phyloP scores from a whole-genome alignment of 139 green algal species.

The Auxenochlorella pyrenoidosa region DNA sequence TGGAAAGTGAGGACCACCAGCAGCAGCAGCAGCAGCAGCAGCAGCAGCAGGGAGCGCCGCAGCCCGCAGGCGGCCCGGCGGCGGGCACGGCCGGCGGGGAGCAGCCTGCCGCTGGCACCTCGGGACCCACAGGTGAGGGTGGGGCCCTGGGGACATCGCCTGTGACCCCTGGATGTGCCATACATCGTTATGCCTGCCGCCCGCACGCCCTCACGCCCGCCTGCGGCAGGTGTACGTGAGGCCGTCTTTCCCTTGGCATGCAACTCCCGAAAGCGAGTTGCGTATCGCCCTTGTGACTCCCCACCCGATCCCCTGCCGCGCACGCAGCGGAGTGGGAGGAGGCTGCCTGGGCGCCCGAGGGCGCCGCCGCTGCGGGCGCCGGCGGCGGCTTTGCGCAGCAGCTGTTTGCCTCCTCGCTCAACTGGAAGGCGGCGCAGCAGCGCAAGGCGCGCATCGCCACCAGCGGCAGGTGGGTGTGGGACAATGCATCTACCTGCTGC shows the following conservation, averaged over 20 bases:
- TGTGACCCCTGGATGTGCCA: no score
- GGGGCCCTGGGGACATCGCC: background rate
- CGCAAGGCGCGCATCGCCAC: conserved; percentile 8
- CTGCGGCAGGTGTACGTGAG: no score
- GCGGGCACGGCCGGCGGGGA: background rate
- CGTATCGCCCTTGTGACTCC: no score
- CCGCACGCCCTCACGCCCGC: background rate
- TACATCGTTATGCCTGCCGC: background rate
- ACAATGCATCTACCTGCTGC: background rate
- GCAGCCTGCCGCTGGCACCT: background rate
- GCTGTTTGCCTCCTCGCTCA: background rate
- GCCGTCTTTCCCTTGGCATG: no score
- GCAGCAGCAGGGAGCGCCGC: background rate
- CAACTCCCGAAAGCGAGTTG: no score
- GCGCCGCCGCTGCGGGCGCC: background rate
- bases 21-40: background rate
- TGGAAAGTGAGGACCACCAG: conserved; percentile 20
- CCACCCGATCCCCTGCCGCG: background rate
- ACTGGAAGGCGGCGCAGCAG: conserved; percentile 31
- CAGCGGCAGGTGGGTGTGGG: conserved; percentile 13
- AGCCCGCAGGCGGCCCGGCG: background rate
- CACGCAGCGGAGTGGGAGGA: conserved; percentile 3
- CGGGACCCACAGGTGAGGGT: background rate
- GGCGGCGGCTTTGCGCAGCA: conserved; percentile 17
- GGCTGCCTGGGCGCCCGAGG: background rate